phyloP scores from a whole-genome alignment of 208 protist genomes.

The Trypanosoma avium region DNA sequence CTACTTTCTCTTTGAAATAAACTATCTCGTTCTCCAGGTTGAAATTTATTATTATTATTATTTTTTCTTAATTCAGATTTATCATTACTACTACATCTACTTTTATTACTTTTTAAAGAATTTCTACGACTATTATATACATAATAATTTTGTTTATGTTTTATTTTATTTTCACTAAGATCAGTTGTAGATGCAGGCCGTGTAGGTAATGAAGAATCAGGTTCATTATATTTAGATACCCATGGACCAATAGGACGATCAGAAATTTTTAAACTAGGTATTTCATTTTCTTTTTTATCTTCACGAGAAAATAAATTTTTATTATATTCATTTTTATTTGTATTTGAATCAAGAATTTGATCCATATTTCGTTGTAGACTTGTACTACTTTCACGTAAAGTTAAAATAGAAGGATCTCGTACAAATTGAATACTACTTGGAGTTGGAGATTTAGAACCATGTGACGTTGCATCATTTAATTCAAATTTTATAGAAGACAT shows the following conservation, averaged over 20 bases:
- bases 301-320: no score
- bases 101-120: background rate
- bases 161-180: background rate
- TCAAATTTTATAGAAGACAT: constrained; percentile 28
- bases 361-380: background rate
- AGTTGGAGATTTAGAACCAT: background rate
- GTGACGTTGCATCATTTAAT: background rate
- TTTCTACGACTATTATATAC: background rate
- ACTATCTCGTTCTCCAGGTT: no score
- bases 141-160: background rate
- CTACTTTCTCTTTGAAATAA: no score
- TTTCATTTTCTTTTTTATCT: background rate
- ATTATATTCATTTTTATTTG: no score
- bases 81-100: background rate
- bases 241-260: no score
- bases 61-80: no score
- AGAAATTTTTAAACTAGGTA: no score
- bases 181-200: no score
- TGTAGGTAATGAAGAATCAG: no score
- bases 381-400: background rate
- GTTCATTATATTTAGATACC: no score
- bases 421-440: constrained; percentile 17
- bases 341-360: background rate
- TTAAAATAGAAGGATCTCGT: constrained; percentile 1
- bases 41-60: no score